Base-by-base conservation (phyloP, 2,329 filamentous ascomycete species). In the Sporothrix protearum region DNA sequence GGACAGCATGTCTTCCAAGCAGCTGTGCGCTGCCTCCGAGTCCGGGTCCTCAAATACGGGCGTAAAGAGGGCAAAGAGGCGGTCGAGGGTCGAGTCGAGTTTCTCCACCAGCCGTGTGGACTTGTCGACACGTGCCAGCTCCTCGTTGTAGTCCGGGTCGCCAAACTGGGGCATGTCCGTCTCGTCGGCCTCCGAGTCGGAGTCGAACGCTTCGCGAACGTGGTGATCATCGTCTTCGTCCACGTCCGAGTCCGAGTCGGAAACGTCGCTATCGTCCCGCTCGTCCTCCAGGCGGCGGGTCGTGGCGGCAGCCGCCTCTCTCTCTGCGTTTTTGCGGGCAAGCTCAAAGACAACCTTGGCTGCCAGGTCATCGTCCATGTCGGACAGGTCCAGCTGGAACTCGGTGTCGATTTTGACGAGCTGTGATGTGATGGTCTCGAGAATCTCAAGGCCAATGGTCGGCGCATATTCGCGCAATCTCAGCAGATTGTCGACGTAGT, bases 321-420 rank as follows among this genome's bases (percentile, higher is more conserved):
- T 28, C n/a, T 63, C 36, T 14, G 57, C 19, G 5, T 71, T 61
- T 25, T 68, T 69, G 30, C 61, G 30, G 55, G 80, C 79, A 22
- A 86, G 79, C 68, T 85, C 87, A 78, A 85, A 84, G 68, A 92
- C 85, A 22, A 95, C 87, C 69, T 89, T 88, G 30, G 94, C 89
- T 70, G 93, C 92, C 10, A 93, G 85, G 71, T 96, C 92, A 74
- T 98, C 95, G 74, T 97, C 95, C 73, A 97, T 83, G 76, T 98
- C 94, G 74, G 98, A 94, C 77, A 98, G 84, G 77, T 98, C 94
- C 67, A 94, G 88, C 80, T 97, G 95, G 80, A 98, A 96, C 78
- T 97, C 92, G 0, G 97, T 93, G 78, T 99, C 96, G 72, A 98
- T 92, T 81, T 96, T 96, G 77, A 98, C 93, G 8, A 98, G 85